These are phyloP conservation scores for Ophiostoma montium DNA, from an alignment of 2,329 filamentous ascomycete species.

Conservation along the genomic window DNA sequence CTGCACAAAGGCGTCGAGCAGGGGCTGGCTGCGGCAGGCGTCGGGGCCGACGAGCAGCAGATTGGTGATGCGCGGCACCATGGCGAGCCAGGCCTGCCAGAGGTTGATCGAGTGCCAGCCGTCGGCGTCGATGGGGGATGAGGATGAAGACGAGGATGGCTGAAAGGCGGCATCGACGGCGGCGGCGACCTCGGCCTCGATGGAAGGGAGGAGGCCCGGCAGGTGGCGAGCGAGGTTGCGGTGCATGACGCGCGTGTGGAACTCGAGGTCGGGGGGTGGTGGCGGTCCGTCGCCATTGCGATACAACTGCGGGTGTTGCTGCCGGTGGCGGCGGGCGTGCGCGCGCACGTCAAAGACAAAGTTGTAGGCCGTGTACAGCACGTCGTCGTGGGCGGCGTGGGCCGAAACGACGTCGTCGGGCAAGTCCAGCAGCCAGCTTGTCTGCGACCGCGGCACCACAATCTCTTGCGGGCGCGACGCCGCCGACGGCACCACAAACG, in stretches of 20 bases:
- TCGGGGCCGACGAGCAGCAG: conserved; percentile 26
- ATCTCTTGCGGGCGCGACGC: conserved; percentile 28
- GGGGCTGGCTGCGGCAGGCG: conserved; percentile 27
- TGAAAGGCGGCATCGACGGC: conserved; percentile 22
- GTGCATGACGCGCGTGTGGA: conserved; percentile 28
- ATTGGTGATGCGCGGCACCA: conserved; percentile 30
- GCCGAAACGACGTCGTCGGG: conserved; percentile 30
- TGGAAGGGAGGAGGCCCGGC: conserved; percentile 23
- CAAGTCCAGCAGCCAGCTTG: conserved; percentile 32
- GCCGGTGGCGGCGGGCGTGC: not conserved
- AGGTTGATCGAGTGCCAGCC: conserved; percentile 27
- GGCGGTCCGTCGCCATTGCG: not conserved
- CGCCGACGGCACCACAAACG: conserved; percentile 29
- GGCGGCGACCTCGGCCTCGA: conserved; percentile 27
- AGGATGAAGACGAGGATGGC: too few species aligned
- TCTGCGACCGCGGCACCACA: conserved; percentile 28
- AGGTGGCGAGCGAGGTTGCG: conserved; percentile 29
- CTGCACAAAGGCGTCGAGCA: conserved; percentile 30
- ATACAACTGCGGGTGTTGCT: not conserved
- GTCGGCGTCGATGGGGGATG: conserved; percentile 10
- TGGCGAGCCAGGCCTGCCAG: conserved; percentile 29
- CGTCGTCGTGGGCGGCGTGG: conserved; percentile 30
- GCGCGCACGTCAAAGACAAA: conserved; percentile 25
- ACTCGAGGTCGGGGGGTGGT: conserved; percentile 18
- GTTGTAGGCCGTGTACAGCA: conserved; percentile 27